Base-by-base conservation (phyloP, 176 grass and related monocot species). In the Carex pumila region DNA sequence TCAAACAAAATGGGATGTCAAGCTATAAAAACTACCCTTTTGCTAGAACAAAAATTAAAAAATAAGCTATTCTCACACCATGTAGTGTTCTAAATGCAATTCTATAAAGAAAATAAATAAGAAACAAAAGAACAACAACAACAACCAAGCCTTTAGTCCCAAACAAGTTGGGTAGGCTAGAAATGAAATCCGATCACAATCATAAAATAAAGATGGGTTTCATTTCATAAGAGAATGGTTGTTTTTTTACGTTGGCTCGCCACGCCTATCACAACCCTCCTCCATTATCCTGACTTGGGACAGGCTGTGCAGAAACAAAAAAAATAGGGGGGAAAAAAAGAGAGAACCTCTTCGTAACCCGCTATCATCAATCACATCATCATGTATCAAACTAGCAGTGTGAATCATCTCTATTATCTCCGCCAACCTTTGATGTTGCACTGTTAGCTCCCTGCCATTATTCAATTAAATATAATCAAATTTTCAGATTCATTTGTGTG, bases 391-490 rank as follows among this genome's bases (percentile, higher is more conserved):
- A 89, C 93, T 99, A 88, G 96, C 96, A 70, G 93, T 99, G 87
- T 99, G 96, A 80, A 95, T 99, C 93, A 99, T 95, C 91, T 99
- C 96, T 84, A 99, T 99, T 85, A 95, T 99, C 86, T 94, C 96
- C 66, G 93, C 93, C 84, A 95, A 87, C 18, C 91, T 85, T 86
- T 88, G 88, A 87, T 99, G 96, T 84, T 92, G 87, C 63, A 78
- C 87, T 36, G 91, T 95, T 67, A 99, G 84, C 52, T 95, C 93
- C 89, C 96, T 99, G 91, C n/a, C 31, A 83, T 52, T 68, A 1
- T 83, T 17, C 12, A 9, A 19, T 17, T 50, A 74, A 74, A n/a
- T 60, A 60, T 7, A 60, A 60, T 60, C 17, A 60, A 60, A 60
- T 11, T 41, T 36, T 43, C 6, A 43, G 30, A 18, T 70, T 62